Evolutionary conservation across 1,284 basidiomycete species (phyloP).

Genomic region (Ceratobasidium theobromae): DNA sequence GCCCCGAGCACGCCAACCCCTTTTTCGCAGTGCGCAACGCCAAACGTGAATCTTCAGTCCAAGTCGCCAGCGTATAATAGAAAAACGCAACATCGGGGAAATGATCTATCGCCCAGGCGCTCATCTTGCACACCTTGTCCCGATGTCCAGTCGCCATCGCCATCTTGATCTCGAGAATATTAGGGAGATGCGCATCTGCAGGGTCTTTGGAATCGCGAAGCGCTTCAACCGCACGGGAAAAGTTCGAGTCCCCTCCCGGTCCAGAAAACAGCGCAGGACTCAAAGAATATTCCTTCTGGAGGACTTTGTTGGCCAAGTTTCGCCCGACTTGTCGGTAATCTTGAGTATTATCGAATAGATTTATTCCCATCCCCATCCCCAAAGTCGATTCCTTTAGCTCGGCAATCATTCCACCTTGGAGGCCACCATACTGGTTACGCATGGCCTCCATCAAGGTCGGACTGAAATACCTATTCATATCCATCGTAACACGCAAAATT

Average conservation of each 20-base stretch:
- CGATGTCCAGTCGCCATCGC: constrained; percentile 9
- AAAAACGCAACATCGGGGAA: constrained; percentile 24
- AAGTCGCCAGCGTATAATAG: constrained; percentile 15
- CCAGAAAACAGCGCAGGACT: background rate
- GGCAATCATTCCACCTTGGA: constrained; percentile 23
- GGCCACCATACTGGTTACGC: constrained; percentile 22
- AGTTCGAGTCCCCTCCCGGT: background rate
- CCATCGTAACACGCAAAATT: too few relatives aligned
- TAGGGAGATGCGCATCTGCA: constrained; percentile 5
- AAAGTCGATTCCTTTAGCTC: background rate
- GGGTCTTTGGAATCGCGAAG: background rate
- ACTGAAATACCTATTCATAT: too few relatives aligned
- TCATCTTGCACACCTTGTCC: background rate
- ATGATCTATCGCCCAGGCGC: background rate
- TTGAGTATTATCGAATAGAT: background rate
- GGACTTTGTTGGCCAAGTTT: background rate
- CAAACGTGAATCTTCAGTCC: constrained; percentile 19
- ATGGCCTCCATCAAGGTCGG: constrained; percentile 8
- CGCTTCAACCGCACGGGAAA: constrained; percentile 6
- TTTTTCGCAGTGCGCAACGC: constrained; percentile 12
- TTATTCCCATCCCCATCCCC: background rate
- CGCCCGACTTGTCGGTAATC: constrained; percentile 12
- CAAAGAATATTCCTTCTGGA: constrained; percentile 11
- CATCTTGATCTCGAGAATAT: constrained; percentile 1
- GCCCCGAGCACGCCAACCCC: constrained; percentile 7